These are phyloP conservation scores for Starmerella apis DNA, from an alignment of 805 yeast species.

Conservation along the genomic window DNA sequence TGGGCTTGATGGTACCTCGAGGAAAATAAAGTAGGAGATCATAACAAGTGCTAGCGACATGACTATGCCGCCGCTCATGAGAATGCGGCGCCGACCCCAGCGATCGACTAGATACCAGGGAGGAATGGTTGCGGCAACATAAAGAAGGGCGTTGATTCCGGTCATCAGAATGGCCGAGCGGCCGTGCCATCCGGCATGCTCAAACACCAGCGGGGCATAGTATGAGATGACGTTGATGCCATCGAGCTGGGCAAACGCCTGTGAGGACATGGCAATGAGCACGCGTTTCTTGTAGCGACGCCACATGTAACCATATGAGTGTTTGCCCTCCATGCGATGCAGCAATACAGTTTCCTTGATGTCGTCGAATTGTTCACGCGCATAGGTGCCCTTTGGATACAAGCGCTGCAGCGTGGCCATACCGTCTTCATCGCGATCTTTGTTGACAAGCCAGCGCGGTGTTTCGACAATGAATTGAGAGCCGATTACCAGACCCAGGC, in stretches of 20 bases:
- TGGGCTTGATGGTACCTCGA: conserved; percentile 49
- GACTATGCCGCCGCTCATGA: conserved; percentile 63
- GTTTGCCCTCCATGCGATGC: conserved; percentile 71
- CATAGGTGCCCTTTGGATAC: conserved; percentile 49
- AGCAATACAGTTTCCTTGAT: conserved; percentile 73
- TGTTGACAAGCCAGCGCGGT: conserved; percentile 82
- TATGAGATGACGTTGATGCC: conserved; percentile 89
- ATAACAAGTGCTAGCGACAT: conserved; percentile 64
- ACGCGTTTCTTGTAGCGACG: conserved; percentile 64
- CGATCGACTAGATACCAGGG: conserved; percentile 85
- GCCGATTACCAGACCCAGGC: conserved; percentile 56
- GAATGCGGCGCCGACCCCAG: conserved; percentile 86
- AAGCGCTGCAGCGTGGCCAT: conserved; percentile 74
- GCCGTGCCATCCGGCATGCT: conserved; percentile 91
- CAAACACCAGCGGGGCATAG: conserved; percentile 88
- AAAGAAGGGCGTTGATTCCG: conserved; percentile 59
- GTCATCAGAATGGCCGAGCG: conserved; percentile 83
- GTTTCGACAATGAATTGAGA: conserved; percentile 73
- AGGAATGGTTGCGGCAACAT: conserved; percentile 59
- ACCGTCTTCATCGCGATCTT: conserved; percentile 71
- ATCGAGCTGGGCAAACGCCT: conserved; percentile 84
- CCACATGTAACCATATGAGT: conserved; percentile 65
- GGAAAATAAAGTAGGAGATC: conserved; percentile 52
- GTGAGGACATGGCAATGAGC: conserved; percentile 80
- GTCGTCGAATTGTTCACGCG: conserved; percentile 61